These are phyloP conservation scores for Cochlearia excelsa DNA, from an alignment of 345 rosid species.

Conservation along the genomic window DNA sequence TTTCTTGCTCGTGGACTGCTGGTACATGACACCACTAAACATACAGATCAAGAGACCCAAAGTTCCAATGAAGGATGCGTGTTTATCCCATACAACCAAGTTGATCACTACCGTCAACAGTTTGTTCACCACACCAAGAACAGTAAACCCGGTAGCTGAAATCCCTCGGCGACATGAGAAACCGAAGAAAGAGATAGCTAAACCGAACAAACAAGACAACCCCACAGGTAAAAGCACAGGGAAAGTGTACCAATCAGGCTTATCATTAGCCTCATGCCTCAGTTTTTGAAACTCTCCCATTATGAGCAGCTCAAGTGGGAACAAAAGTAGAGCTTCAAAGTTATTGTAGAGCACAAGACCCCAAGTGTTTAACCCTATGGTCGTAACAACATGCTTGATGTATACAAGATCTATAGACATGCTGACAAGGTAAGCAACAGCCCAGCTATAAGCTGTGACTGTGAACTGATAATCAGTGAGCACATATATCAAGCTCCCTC, in stretches of 20 bases:
- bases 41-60: slow-evolving; percentile 78
- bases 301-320: slow-evolving; percentile 77
- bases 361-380: slow-evolving; percentile 82
- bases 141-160: slow-evolving; percentile 85
- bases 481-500: slow-evolving; percentile 79
- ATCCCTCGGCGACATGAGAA: slow-evolving; percentile 80
- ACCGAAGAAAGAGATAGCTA: slow-evolving; percentile 85
- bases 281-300: slow-evolving; percentile 84
- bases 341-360: slow-evolving; percentile 89
- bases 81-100: slow-evolving; percentile 80
- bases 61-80: slow-evolving; percentile 64
- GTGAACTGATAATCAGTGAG: slow-evolving; percentile 84
- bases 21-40: slow-evolving; percentile 77
- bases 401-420: slow-evolving; percentile 87
- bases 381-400: slow-evolving; percentile 89
- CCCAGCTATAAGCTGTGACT: slow-evolving; percentile 69
- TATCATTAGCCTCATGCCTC: slow-evolving; percentile 55
- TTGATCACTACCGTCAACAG: slow-evolving; percentile 72
- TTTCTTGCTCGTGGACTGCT: slow-evolving; percentile 63
- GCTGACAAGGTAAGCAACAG: slow-evolving; percentile 70
- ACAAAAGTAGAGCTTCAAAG: slow-evolving; percentile 75
- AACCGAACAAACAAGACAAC: slow-evolving; percentile 69
- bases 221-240: slow-evolving; percentile 66
- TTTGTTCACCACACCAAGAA: slow-evolving; percentile 87
- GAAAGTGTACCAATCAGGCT: slow-evolving; percentile 65